Evolutionary conservation across 345 rosid species (phyloP), one percentile per base, ranked within the genome.

Genomic region (Clarkia xantiana): DNA sequence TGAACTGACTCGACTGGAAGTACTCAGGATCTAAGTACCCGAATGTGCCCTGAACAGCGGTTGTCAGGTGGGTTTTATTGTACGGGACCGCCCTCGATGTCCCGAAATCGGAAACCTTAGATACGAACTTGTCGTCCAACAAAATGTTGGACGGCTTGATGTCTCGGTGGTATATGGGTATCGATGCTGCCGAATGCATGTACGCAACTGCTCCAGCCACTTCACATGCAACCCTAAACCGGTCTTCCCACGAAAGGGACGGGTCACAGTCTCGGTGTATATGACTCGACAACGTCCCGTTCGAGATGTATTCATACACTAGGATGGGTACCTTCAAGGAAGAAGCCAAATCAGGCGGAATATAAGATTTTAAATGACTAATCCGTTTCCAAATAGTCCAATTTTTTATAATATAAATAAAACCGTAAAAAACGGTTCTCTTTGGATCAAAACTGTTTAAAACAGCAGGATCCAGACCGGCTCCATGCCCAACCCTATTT

Each of bases 101-200:
- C 14, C 64, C 53, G 45, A 65, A 65, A 10, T 41, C 54, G 0
- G 45, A 14, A 8, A 50, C 60, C 59, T 65, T 49, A 9, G 56
- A 50, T 0, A 36, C 53, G 20, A 36, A 60, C 47, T 39, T 64
- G 1, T 61, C 60, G 18, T 65, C 66, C 36, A 68, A 49, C 9
- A 64, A 67, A 16, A 66, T 68, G 53, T 68, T 72, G 17, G 62
- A 47, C 10, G 67, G 62, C 29, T 68, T 65, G 8, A 72, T 61
- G 38, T 65, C 77, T 0, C 66, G 61, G 29, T 67, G 76, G 11
- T 57, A 46, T 34, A 64, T 64, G 14, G 75, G 71, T 6, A 48
- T 34, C 11, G 71, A 52, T 52, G 60, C 59, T n/a, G 65, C 55
- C 44, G 61, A 65, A 36, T 71, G 77, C 55, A 66, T 57, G 48